Evolutionary conservation across 805 yeast species (phyloP).

Genomic region (Cyberlindnera amylophila): DNA sequence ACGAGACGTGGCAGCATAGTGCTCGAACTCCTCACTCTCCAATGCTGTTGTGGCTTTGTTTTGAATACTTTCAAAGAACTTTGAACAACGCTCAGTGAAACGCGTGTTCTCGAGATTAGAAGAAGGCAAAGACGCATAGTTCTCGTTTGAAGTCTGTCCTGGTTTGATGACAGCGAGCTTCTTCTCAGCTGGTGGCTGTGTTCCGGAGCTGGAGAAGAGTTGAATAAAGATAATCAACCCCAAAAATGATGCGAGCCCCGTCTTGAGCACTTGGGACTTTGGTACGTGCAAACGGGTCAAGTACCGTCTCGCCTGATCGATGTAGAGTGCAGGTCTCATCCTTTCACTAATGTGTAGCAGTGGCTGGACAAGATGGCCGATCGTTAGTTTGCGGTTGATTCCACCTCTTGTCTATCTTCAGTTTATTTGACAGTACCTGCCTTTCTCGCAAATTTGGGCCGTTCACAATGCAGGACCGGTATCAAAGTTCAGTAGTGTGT

Average conservation of each 20-base stretch:
- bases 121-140: slow-evolving; percentile 4
- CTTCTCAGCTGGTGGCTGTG: slow-evolving; percentile 1
- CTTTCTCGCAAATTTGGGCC: too few species aligned
- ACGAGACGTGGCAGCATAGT: not conserved
- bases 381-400: too few species aligned
- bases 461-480: too few species aligned
- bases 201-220: not conserved
- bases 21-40: slow-evolving; percentile 6
- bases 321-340: slow-evolving; percentile 4
- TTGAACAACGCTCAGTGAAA: slow-evolving; percentile 10
- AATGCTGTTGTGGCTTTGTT: not conserved
- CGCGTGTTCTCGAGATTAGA: not conserved
- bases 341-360: too few species aligned
- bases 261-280: slow-evolving; percentile 6
- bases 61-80: slow-evolving; percentile 10
- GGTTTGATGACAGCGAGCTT: slow-evolving; percentile 7
- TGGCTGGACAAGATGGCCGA: too few species aligned
- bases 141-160: slow-evolving; percentile 11
- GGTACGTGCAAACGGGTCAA: slow-evolving; percentile 3
- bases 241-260: slow-evolving; percentile 4
- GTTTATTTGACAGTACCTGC: too few species aligned
- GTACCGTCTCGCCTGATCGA: slow-evolving; percentile 9
- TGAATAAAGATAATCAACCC: slow-evolving; percentile 5
- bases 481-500: too few species aligned
- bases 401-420: too few species aligned